These are phyloP conservation scores for Mucor indicus DNA, from an alignment of 371 early-diverging fungal species.

Conservation along the genomic window DNA sequence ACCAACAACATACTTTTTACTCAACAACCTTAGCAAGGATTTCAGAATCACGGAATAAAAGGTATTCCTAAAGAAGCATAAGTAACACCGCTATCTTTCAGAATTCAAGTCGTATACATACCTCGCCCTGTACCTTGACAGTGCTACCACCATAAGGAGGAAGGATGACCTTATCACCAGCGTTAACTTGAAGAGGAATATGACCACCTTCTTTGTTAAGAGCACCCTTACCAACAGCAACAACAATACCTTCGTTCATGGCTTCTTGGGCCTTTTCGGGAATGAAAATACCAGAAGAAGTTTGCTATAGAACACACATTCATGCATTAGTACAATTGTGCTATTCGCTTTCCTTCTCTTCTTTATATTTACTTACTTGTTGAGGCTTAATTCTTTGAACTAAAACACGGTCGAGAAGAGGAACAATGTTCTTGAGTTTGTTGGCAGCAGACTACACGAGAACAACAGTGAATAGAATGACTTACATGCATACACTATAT, in stretches of 20 bases:
- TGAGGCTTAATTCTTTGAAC: conserved; percentile 95
- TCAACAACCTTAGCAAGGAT: conserved; percentile 86
- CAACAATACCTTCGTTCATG: conserved; percentile 89
- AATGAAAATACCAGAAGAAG: conserved; percentile 93
- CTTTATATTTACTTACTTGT: conserved; percentile 70
- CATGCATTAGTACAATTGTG: too few species aligned
- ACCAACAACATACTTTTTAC: too few species aligned
- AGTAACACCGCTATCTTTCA: too few species aligned
- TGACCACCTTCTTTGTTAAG: conserved; percentile 83
- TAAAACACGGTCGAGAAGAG: conserved; percentile 96
- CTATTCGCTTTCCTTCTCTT: too few species aligned
- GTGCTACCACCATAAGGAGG: conserved; percentile 92
- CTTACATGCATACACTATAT: too few species aligned
- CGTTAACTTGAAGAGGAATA: conserved; percentile 77
- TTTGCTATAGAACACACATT: too few species aligned
- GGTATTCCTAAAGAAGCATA: conserved; percentile 63
- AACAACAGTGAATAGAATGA: too few species aligned
- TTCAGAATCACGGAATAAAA: conserved; percentile 87
- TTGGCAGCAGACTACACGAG: too few species aligned
- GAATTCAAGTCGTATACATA: too few species aligned
- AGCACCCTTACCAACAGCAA: conserved; percentile 93
- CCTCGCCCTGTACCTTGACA: conserved; percentile 87
- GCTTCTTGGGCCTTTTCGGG: conserved; percentile 98
- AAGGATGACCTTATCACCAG: conserved; percentile 93
- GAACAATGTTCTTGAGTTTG: conserved; percentile 49